phyloP scores from a whole-genome alignment of 768 basidiomycete species.

The Russula olivacea region DNA sequence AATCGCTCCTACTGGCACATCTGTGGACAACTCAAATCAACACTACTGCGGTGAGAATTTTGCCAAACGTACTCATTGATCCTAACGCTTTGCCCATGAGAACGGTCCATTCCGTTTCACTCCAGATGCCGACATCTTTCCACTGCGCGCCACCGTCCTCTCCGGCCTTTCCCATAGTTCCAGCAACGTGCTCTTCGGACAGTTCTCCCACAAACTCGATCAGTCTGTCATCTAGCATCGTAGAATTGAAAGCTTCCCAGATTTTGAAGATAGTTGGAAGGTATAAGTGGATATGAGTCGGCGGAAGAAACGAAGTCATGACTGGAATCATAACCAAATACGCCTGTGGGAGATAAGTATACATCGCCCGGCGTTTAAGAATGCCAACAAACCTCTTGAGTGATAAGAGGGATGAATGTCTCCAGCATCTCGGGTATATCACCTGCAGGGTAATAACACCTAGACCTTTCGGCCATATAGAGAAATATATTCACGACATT shows the following conservation, averaged over 20 bases:
- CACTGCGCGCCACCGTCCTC: constrained; percentile 52
- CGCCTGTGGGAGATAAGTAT: constrained; percentile 39
- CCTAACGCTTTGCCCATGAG: constrained; percentile 77
- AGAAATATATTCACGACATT: constrained; percentile 66
- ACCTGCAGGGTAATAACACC: constrained; percentile 56
- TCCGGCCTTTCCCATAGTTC: constrained; percentile 47
- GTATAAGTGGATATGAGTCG: constrained; percentile 58
- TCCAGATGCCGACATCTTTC: constrained; percentile 90
- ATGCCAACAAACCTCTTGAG: constrained; percentile 52
- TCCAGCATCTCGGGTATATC: constrained; percentile 69
- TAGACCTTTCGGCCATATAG: constrained; percentile 67
- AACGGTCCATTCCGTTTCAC: constrained; percentile 73
- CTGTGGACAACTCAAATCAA: constrained; percentile 33
- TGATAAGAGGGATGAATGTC: constrained; percentile 64
- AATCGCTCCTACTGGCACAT: constrained; percentile 66
- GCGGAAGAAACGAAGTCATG: constrained; percentile 71
- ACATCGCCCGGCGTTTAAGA: not conserved
- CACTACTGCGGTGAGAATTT: not conserved
- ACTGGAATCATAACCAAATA: constrained; percentile 68
- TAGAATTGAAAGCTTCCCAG: constrained; percentile 76
- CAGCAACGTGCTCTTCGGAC: constrained; percentile 64
- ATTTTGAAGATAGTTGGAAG: constrained; percentile 66
- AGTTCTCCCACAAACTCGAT: constrained; percentile 65
- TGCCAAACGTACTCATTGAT: constrained; percentile 57
- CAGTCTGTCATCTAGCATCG: constrained; percentile 65